Evolutionary conservation across 2,329 filamentous ascomycete species (phyloP).

Genomic region (Colletotrichum falcatum): DNA sequence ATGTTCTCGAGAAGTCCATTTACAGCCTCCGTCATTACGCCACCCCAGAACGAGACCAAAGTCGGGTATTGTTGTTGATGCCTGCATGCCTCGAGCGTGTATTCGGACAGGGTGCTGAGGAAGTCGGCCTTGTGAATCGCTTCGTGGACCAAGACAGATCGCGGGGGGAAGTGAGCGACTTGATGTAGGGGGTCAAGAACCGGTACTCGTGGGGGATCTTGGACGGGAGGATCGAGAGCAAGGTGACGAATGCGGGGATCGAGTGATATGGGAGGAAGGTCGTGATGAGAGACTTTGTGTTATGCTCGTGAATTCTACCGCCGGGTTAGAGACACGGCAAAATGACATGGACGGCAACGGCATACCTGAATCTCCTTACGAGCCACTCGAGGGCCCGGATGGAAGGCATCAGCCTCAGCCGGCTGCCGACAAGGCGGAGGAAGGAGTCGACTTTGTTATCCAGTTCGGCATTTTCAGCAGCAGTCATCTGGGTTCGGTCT

Average conservation of each 20-base stretch:
- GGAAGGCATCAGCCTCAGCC: constrained; percentile 85
- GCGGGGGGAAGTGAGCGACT: constrained; percentile 79
- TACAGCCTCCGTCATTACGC: constrained; percentile 86
- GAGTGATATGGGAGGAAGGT: constrained; percentile 95
- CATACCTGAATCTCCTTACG: constrained; percentile 86
- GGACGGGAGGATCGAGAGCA: constrained; percentile 88
- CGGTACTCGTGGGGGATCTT: constrained; percentile 80
- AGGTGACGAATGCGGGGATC: constrained; percentile 83
- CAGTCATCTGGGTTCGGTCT: constrained; percentile 87
- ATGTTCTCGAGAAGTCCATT: constrained; percentile 83
- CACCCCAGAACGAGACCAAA: constrained; percentile 90
- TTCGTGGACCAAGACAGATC: constrained; percentile 85
- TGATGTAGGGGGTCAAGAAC: constrained; percentile 88
- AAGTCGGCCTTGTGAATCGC: constrained; percentile 83
- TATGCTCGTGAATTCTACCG: constrained; percentile 87
- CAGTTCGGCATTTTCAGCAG: constrained; percentile 83
- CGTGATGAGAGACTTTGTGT: constrained; percentile 80
- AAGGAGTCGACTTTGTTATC: constrained; percentile 85
- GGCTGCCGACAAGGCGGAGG: constrained; percentile 80
- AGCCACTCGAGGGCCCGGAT: constrained; percentile 96
- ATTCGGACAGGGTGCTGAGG: constrained; percentile 80
- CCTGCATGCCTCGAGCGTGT: constrained; percentile 80
- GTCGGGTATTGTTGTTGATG: constrained; percentile 80
- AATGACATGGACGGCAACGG: constrained; percentile 28
- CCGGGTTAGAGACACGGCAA: constrained; percentile 28